A percentile compares a stretch with the other conserved stretches of the same genome.
Evolutionary conservation across 2,329 filamentous ascomycete genomes (phyloP).

Genomic region (Colletotrichum lupini): DNA sequence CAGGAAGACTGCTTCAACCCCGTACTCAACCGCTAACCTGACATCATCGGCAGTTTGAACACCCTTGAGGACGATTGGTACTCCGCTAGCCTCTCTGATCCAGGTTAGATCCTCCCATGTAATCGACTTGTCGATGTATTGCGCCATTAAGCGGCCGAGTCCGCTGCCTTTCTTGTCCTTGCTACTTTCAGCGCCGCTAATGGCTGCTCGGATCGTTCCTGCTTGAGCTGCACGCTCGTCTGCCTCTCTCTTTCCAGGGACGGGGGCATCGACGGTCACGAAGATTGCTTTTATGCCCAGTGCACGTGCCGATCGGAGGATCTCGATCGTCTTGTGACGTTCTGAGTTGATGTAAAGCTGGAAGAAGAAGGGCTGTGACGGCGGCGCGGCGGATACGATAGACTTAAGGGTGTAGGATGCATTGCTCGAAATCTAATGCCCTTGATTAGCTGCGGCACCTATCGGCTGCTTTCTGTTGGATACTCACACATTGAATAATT

Average conservation of each 20-base stretch:
- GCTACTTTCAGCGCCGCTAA: slow-evolving; percentile 55
- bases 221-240: slow-evolving; percentile 57
- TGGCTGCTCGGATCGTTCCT: slow-evolving; percentile 51
- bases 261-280: slow-evolving; percentile 68
- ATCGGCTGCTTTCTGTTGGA: rapidly evolving
- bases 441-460: neutral
- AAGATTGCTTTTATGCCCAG: slow-evolving; percentile 64
- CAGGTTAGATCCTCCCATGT: slow-evolving; percentile 74
- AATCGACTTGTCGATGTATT: slow-evolving; percentile 66
- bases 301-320: slow-evolving; percentile 57
- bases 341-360: slow-evolving; percentile 72
- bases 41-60: slow-evolving; percentile 75
- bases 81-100: slow-evolving; percentile 60
- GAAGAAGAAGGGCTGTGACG: slow-evolving; percentile 61
- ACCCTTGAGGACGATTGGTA: slow-evolving; percentile 74
- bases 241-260: slow-evolving; percentile 65
- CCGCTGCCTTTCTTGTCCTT: slow-evolving; percentile 66
- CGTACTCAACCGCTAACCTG: slow-evolving; percentile 65
- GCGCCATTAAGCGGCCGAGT: slow-evolving; percentile 54
- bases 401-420: slow-evolving; percentile 59
- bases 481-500: slow-evolving; percentile 59
- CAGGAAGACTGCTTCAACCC: slow-evolving; percentile 75
- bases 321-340: slow-evolving; percentile 58
- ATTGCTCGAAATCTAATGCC: slow-evolving; percentile 58
- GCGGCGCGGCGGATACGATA: slow-evolving; percentile 50